These are phyloP conservation scores for Daldinia childiae DNA, from an alignment of 495 filamentous ascomycete species.

Conservation along the genomic window DNA sequence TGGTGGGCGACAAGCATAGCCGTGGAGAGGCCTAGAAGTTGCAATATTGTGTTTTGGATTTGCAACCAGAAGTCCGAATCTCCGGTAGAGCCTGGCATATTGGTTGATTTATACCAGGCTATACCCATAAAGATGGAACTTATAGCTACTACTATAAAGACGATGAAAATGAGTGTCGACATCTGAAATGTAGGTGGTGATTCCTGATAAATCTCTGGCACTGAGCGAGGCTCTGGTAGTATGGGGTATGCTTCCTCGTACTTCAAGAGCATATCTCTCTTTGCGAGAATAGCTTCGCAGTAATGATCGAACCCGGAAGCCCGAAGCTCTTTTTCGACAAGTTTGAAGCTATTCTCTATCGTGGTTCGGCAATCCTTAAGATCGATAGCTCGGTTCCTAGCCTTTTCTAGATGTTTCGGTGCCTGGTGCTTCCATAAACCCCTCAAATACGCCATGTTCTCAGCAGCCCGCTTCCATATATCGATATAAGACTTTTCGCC, in stretches of 20 bases:
- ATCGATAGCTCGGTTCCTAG: conserved; percentile 10
- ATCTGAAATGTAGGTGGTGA: neutral
- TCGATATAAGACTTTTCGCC: conserved; percentile 16
- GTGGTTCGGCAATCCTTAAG: conserved; percentile 10
- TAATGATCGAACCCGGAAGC: neutral
- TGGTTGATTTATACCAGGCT: conserved; percentile 7
- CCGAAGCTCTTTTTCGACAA: conserved; percentile 21
- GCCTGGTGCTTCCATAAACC: conserved; percentile 4
- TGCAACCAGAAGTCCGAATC: conserved; percentile 20
- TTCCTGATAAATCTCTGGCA: neutral
- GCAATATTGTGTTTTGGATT: neutral
- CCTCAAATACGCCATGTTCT: conserved; percentile 30
- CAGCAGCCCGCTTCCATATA: conserved; percentile 24
- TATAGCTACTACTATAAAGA: neutral
- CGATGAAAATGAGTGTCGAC: conserved; percentile 10
- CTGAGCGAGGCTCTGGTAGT: neutral
- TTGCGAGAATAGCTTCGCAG: conserved; percentile 12
- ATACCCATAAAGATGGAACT: neutral
- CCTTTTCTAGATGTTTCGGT: conserved; percentile 8
- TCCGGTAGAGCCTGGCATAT: conserved; percentile 4
- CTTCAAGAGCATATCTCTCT: conserved; percentile 18
- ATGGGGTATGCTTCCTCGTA: conserved; percentile 34
- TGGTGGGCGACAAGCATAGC: conserved; percentile 2
- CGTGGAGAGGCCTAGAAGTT: neutral
- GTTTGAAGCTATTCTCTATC: neutral